Evolutionary conservation across 2,329 filamentous ascomycete genomes (phyloP).

Genomic region (Claviceps cyperi): DNA sequence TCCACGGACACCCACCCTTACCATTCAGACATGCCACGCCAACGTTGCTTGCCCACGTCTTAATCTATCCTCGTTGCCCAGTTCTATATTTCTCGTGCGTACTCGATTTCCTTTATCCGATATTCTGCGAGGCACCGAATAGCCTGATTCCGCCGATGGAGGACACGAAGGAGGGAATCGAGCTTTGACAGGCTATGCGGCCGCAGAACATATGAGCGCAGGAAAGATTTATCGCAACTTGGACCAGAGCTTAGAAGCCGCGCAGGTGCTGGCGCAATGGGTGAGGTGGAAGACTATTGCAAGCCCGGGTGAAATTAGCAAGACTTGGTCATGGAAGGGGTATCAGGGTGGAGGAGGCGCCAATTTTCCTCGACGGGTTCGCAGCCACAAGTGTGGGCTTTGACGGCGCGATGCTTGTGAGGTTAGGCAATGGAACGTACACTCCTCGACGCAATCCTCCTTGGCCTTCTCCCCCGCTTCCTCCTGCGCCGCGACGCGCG

Average conservation of each 20-base stretch:
- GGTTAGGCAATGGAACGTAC: constrained; percentile 43
- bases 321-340: neutral
- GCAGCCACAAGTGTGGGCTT: neutral
- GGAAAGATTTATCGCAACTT: constrained; percentile 62
- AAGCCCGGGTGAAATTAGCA: constrained; percentile 38
- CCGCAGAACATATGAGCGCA: neutral
- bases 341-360: neutral
- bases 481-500: constrained; percentile 59
- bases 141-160: neutral
- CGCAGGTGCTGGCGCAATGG: constrained; percentile 86
- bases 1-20: neutral
- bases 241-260: constrained; percentile 90
- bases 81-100: constrained; percentile 4
- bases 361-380: neutral
- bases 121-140: too few species aligned
- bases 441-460: constrained; percentile 98
- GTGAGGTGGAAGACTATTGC: constrained; percentile 65
- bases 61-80: neutral
- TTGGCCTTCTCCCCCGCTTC: constrained; percentile 56
- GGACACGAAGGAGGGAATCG: neutral
- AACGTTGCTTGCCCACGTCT: neutral
- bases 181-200: neutral
- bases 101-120: neutral
- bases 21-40: neutral
- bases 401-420: neutral